These are phyloP conservation scores for Fusarium tuaranense DNA, from an alignment of 2,329 filamentous ascomycete species.

Conservation along the genomic window DNA sequence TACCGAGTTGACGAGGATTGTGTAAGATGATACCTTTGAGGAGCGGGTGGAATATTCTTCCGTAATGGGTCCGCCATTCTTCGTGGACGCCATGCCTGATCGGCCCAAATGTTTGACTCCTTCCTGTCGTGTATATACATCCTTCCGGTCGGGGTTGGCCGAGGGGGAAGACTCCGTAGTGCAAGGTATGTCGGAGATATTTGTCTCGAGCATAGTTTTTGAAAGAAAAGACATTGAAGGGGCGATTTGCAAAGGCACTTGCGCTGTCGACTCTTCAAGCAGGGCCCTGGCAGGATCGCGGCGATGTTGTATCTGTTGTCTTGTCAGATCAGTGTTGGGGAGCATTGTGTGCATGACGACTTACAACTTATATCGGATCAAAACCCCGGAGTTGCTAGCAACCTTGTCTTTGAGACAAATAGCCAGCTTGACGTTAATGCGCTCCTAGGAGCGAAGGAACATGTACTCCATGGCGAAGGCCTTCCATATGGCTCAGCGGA, in stretches of 20 bases:
- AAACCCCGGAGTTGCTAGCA: neutral
- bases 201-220: neutral
- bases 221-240: neutral
- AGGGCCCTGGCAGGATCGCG: neutral
- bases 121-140: neutral
- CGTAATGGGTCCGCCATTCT: neutral
- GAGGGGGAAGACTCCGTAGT: neutral
- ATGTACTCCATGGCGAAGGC: neutral
- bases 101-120: neutral
- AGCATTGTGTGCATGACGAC: neutral
- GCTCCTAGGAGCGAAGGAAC: neutral
- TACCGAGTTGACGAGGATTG: too few species aligned
- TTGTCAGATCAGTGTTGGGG: neutral
- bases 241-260: neutral
- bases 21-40: neutral
- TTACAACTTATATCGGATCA: neutral
- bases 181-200: neutral
- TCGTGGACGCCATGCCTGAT: neutral
- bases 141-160: neutral
- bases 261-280: neutral
- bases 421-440: neutral
- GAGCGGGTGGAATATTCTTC: neutral
- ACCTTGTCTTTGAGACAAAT: neutral
- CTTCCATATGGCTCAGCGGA: neutral
- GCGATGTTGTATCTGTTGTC: neutral